Base-by-base conservation (phyloP, 495 filamentous ascomycete species). In the Lasiosphaeria miniovina region DNA sequence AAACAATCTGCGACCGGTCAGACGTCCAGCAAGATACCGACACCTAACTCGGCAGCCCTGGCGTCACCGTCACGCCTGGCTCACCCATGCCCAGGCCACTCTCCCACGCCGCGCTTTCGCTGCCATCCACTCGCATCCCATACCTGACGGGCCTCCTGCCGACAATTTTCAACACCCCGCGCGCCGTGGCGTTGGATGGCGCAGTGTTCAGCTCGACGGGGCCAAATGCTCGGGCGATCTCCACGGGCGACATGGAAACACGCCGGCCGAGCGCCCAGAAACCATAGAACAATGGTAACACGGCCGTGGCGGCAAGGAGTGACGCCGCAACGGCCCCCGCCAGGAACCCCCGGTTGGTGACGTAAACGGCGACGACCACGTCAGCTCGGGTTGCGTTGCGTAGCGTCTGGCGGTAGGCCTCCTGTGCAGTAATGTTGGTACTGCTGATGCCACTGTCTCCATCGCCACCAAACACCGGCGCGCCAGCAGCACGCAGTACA, bases 201-300 rank as follows among this genome's bases (percentile, higher is more conserved):
- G 53, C 49, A n/a, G 56, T 62, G n/a, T 52, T 38, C 50, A 74
- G 43, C 33, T 70, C 36, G 4, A 58, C 49, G n/a, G 69, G 56
- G 35, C 63, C 57, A 50, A 71, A 71, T 31, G 61, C 71, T 57
- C 68, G 69, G 10, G 70, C 70, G 31, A 64, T 72, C 65, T 74
- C 71, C 32, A 74, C 52, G 1, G 71, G 70, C 54, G 59, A 65
- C 40, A 74, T 58, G 17, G 63, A 65, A 2, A 71, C 63, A 8
- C 45, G 36, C 12, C 70, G 56, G 3, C 71, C 71, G 8, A 74
- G 60, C 43, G 60, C 50, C 71, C 70, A 74, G 64, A 66, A 72
- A 3, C 68, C 68, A 17, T 62, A 43, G 57, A 68, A 74, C 7
- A 57, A 59, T 9, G 67, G 63, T 15, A 67, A n/a, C 2, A 68